phyloP scores from a whole-genome alignment of 176 grass and related monocot genomes.

The Musa acuminata region DNA sequence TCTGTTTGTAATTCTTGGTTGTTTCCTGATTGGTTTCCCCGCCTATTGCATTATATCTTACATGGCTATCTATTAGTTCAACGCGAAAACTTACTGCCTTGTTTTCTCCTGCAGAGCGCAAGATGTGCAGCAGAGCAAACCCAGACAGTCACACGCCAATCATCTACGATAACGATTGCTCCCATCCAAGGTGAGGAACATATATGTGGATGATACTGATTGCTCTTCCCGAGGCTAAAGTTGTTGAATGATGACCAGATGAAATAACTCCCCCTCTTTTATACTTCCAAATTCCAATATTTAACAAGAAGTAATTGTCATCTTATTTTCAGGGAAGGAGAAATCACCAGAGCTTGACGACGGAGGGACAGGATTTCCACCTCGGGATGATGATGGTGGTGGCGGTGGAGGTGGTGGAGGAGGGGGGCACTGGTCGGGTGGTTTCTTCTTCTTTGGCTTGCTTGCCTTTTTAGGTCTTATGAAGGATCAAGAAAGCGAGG shows the following conservation, averaged over 20 bases:
- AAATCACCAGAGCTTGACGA: conserved; percentile 22
- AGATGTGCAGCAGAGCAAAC: conserved; percentile 32
- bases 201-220: no score
- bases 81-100: no score
- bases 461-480: conserved; percentile 19
- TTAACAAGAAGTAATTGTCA: neutral
- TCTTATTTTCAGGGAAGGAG: conserved; percentile 10
- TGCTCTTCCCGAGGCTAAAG: neutral
- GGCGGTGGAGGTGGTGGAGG: conserved; percentile 17
- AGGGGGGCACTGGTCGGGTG: conserved; percentile 13
- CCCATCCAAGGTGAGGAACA: conserved; percentile 20
- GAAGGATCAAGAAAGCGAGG: conserved; percentile 26
- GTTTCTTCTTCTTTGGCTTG: conserved; percentile 28
- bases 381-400: conserved; percentile 30
- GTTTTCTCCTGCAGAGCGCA: neutral
- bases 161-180: conserved; percentile 27
- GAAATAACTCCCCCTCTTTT: no score
- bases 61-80: neutral
- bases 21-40: neutral
- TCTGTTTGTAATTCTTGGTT: no score
- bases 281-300: no score
- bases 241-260: no score
- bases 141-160: conserved; percentile 27
- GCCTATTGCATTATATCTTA: neutral
- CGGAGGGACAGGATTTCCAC: conserved; percentile 24